Evolutionary conservation across 1,139 yeast genomes (phyloP).

Genomic region (Meyerozyma smithsonii): DNA sequence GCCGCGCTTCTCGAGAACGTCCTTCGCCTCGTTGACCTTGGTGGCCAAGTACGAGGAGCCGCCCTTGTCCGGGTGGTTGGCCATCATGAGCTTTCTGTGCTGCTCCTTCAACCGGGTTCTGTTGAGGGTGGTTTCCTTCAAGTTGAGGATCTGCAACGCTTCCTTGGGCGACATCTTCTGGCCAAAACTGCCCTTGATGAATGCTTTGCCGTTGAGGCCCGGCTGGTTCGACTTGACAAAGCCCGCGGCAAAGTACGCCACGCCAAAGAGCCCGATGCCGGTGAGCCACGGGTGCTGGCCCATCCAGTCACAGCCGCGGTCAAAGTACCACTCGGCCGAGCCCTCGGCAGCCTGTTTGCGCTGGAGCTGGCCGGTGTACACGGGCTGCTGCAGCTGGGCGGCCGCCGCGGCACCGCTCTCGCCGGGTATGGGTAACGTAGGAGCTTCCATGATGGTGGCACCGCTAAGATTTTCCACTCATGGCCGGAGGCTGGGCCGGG

Average conservation of each 20-base stretch:
- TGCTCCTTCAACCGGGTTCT: constrained; percentile 82
- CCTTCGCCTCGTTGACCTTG: constrained; percentile 95
- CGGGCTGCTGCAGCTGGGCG: constrained; percentile 17
- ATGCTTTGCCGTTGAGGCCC: constrained; percentile 68
- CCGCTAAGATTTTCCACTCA: background rate
- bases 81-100: constrained; percentile 81
- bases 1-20: constrained; percentile 82
- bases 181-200: constrained; percentile 84
- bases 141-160: constrained; percentile 81
- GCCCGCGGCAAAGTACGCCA: constrained; percentile 65
- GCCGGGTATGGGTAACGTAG: constrained; percentile 59
- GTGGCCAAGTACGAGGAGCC: constrained; percentile 95
- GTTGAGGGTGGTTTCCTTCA: constrained; percentile 73
- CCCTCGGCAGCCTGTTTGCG: constrained; percentile 40
- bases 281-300: constrained; percentile 75
- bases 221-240: constrained; percentile 66
- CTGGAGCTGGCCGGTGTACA: constrained; percentile 41
- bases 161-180: constrained; percentile 85
- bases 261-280: constrained; percentile 63
- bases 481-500: background rate
- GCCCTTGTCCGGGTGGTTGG: constrained; percentile 97
- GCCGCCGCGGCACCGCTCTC: constrained; percentile 23
- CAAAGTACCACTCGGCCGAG: constrained; percentile 65
- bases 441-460: constrained; percentile 42
- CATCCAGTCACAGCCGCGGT: constrained; percentile 57